Base-by-base conservation (phyloP, 768 basidiomycete genomes). In the Cyclocybe cylindracea region DNA sequence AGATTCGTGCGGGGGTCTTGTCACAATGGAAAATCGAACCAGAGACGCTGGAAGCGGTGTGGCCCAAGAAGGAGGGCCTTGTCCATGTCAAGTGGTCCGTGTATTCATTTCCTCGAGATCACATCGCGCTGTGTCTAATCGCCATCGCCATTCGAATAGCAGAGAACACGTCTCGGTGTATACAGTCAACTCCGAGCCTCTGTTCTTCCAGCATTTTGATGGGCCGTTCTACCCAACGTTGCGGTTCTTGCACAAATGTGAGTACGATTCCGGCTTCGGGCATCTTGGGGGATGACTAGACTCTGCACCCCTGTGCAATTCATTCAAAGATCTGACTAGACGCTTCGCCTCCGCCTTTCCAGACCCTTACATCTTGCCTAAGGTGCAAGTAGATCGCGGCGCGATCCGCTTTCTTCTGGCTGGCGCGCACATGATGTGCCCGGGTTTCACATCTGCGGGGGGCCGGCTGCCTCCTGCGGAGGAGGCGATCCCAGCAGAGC, bases 11-110 rank as follows among this genome's bases (percentile, higher is more conserved):
- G 18, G 78, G 77, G 40, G 74, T 97, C 32, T 77, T 97, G 44
- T 80, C 87, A 14, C 94, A 96, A 67, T 89, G 92, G 80, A 89
- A 85, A 61, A 80, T 91, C 45, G 83, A 86, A 55, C 78, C 83
- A 38, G 91, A 91, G 56, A 84, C 86, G 2, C 74, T 98, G 31
- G 97, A 99, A 65, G 82, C 82, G 61, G 82, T 99, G 46, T 99
- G 97, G 97, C 93, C 95, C 2, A 99, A 98, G 89, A 99, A 98
- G 78, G 96, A 98, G 76, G 80, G 87, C 2, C 76, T 98, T 42
- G 86, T 89, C 4, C 87, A 90, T 62, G 91, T 94, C 54, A 98
- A 98, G 77, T 98, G 97, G 96, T 94, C 69, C 58, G 81, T 78
- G 65, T 19, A 18, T 54, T 49, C 41, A 34, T 47, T 39, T 44